Evolutionary conservation across 2,329 filamentous ascomycete species (phyloP).

Genomic region (Exutisphaerella laricina): DNA sequence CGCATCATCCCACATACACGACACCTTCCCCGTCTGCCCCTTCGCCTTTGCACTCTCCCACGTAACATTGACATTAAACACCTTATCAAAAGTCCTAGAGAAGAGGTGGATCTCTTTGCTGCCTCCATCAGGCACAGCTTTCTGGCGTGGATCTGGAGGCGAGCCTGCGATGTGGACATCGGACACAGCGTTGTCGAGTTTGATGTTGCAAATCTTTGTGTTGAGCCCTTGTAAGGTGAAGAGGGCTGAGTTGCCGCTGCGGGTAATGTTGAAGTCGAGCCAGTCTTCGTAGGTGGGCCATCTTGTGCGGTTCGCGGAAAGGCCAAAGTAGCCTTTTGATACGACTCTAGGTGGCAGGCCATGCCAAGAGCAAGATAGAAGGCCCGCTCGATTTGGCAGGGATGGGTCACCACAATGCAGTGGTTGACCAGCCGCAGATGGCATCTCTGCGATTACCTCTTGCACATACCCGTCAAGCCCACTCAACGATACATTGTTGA

Average conservation of each 20-base stretch:
- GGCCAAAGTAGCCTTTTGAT: constrained; percentile 24
- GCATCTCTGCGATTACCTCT: constrained; percentile 61
- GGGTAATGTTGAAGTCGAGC: constrained; percentile 60
- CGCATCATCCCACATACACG: constrained; percentile 83
- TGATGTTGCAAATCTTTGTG: constrained; percentile 70
- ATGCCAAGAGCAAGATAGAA: constrained; percentile 65
- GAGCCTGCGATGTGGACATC: constrained; percentile 56
- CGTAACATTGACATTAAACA: constrained; percentile 69
- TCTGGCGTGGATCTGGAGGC: constrained; percentile 18
- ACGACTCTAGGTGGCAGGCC: constrained; percentile 63
- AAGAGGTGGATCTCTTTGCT: constrained; percentile 69
- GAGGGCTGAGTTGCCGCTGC: constrained; percentile 45
- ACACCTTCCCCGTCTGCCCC: constrained; percentile 57
- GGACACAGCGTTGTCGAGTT: constrained; percentile 63
- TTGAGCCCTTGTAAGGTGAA: constrained; percentile 66
- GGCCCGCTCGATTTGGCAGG: constrained; percentile 43
- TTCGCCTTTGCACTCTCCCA: constrained; percentile 46
- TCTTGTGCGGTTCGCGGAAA: constrained; percentile 11
- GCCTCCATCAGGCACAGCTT: constrained; percentile 53
- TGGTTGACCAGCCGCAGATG: constrained; percentile 60
- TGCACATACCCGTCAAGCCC: constrained; percentile 64
- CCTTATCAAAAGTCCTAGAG: constrained; percentile 70
- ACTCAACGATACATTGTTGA: constrained; percentile 62
- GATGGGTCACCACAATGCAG: constrained; percentile 38
- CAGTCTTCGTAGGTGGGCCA: constrained; percentile 41